phyloP scores from a whole-genome alignment of 495 filamentous ascomycete species.

The Aspergillus mulundensis region DNA sequence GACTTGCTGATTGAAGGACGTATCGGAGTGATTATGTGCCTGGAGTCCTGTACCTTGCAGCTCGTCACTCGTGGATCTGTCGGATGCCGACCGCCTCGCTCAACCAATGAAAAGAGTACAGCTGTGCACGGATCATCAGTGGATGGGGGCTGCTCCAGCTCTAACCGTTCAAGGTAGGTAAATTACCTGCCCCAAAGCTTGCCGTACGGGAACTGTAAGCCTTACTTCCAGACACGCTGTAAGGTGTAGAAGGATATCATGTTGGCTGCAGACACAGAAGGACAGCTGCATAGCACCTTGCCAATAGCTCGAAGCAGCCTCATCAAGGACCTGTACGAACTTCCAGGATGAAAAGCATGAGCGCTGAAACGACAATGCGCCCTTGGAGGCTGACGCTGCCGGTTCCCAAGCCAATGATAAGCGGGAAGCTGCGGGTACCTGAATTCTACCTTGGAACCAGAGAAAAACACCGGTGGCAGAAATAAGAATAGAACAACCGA shows the following conservation, averaged over 20 bases:
- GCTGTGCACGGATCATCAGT: conserved; percentile 17
- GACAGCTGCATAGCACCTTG: background rate
- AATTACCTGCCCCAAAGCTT: background rate
- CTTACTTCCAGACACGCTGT: background rate
- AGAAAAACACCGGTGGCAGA: conserved; percentile 5
- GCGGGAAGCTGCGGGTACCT: background rate
- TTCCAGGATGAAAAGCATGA: background rate
- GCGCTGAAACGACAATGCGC: too few relatives aligned
- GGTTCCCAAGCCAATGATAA: conserved; percentile 1
- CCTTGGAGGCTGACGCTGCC: background rate
- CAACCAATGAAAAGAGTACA: conserved; percentile 8
- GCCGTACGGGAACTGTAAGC: background rate
- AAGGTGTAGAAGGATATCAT: background rate
- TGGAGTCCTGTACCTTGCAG: conserved; percentile 1
- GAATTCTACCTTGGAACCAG: background rate
- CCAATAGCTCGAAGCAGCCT: background rate
- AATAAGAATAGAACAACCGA: conserved; percentile 5
- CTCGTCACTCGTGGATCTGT: background rate
- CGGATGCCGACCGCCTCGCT: conserved; percentile 10
- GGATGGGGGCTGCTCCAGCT: background rate
- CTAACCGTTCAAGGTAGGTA: background rate
- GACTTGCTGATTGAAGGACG: background rate
- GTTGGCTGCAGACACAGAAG: background rate
- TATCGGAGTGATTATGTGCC: background rate
- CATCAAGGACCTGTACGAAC: background rate